phyloP scores from a whole-genome alignment of 202 grass and related monocot genomes.

The Miscanthus sacchariflorus region DNA sequence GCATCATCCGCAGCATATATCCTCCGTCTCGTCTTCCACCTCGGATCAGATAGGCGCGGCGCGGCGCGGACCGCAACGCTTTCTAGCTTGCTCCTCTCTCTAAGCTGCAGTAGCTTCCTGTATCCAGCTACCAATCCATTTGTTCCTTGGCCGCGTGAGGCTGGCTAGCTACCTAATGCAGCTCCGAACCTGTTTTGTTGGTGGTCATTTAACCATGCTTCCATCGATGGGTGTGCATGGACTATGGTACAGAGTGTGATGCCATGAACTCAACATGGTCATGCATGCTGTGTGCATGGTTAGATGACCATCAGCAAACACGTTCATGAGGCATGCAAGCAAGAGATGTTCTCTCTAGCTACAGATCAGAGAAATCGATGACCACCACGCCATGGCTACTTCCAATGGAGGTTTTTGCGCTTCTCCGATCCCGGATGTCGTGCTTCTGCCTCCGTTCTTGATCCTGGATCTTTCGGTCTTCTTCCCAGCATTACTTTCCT shows the following conservation, averaged over 20 bases:
- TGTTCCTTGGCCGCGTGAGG: neutral
- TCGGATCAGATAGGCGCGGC: neutral
- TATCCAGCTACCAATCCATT: neutral
- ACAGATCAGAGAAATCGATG: neutral
- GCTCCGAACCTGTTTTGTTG: slow-evolving; percentile 79
- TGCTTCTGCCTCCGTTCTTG: neutral
- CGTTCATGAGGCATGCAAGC: slow-evolving; percentile 56
- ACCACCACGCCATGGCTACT: neutral
- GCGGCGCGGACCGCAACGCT: neutral
- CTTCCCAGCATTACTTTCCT: neutral
- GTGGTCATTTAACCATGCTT: slow-evolving; percentile 58
- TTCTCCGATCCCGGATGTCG: neutral
- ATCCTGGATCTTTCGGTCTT: neutral
- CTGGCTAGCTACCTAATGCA: slow-evolving; percentile 23
- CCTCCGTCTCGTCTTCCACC: slow-evolving; percentile 32
- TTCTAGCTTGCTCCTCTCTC: neutral
- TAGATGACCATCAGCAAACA: slow-evolving; percentile 95
- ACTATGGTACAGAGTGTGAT: neutral
- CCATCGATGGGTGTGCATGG: neutral
- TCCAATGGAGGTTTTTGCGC: neutral
- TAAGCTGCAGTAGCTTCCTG: neutral
- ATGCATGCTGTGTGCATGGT: slow-evolving; percentile 40
- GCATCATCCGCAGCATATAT: slow-evolving; percentile 53
- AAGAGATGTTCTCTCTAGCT: too few species aligned
- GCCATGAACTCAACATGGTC: neutral